Evolutionary conservation across 2,329 filamentous ascomycete genomes (phyloP).

Genomic region (Fusarium fujikuroi): DNA sequence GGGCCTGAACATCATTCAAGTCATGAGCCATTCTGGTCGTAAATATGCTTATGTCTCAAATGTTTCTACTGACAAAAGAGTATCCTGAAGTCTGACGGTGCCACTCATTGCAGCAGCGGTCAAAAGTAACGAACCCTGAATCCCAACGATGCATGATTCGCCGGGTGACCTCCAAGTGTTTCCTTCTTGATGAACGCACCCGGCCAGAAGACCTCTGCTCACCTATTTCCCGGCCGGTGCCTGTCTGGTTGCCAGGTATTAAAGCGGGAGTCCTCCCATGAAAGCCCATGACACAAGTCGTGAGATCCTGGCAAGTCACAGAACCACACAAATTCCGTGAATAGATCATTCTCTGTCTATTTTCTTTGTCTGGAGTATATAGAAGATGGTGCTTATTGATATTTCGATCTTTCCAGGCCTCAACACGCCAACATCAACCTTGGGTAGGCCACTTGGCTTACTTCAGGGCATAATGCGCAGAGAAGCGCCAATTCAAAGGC

Average conservation of each 20-base stretch:
- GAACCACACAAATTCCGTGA: conserved; percentile 47
- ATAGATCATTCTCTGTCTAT: conserved; percentile 39
- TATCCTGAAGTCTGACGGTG: background rate
- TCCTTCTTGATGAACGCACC: background rate
- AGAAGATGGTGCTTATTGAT: conserved; percentile 5
- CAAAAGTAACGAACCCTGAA: background rate
- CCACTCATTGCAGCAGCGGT: background rate
- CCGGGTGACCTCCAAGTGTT: background rate
- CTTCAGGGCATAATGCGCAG: conserved; percentile 3
- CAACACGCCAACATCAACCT: conserved; percentile 39
- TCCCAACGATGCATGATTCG: background rate
- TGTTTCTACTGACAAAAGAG: background rate
- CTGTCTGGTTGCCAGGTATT: background rate
- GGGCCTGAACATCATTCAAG: background rate
- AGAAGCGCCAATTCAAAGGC: conserved; percentile 8
- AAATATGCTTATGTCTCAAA: background rate
- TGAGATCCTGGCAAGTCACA: conserved; percentile 46
- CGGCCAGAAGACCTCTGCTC: background rate
- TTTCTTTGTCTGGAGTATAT: background rate
- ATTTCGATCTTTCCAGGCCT: conserved; percentile 49
- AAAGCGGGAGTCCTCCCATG: conserved; percentile 24
- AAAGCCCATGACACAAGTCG: conserved; percentile 6
- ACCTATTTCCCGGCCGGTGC: background rate
- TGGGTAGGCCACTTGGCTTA: conserved; percentile 26
- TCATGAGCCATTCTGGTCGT: background rate